Evolutionary conservation across 768 basidiomycete species (phyloP), one percentile per base, ranked within the genome.

Genomic region (Hygrophoropsis aurantiaca): DNA sequence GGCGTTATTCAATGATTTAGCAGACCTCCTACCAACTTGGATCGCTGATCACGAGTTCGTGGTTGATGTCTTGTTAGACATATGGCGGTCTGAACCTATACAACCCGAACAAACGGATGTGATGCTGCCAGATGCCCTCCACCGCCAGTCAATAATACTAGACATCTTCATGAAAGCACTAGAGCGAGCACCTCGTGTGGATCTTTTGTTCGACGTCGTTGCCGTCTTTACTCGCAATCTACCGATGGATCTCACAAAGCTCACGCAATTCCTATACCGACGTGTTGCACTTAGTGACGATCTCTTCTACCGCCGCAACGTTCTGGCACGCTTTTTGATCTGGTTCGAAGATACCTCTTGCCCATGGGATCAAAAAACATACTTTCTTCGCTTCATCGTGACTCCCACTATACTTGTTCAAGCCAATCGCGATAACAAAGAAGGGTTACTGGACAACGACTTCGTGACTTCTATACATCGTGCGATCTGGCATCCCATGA

Each of bases 181-280:
- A 38, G 73, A 83, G 53, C 75, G 80, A 44, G 75, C 79, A n/a
- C 81, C 84, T 35, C 86, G 91, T 37, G 79, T 97, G 39, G 90
- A 95, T 57, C 71, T 99, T 6, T 70, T 98, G 9, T 97, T 97
- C 64, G 92, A 94, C 47, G 72, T 97, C 30, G 82, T 90, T 40
- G 81, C 83, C 10, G 70, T 93, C 39, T 97, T 85, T 68, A 83
- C 85, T 20, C 84, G 86, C 53, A 79, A 84, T 50, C 77, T 90
- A 9, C 84, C 89, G 4, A 81, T 94, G 64, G 94, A 98, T 60
- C 72, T 90, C 15, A 80, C 90, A 24, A 79, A 74, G 34, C 73
- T 89, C 15, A 84, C 87, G 0, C 84, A 85, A 46, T 98, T 97
- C 73, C 78, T 99, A 3, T 95, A 93, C 59, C 72, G 77, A 11